Evolutionary conservation across 2,329 filamentous ascomycete species (phyloP), one percentile per base, ranked within the genome.

Genomic region (Teratosphaeria epicoccoides): DNA sequence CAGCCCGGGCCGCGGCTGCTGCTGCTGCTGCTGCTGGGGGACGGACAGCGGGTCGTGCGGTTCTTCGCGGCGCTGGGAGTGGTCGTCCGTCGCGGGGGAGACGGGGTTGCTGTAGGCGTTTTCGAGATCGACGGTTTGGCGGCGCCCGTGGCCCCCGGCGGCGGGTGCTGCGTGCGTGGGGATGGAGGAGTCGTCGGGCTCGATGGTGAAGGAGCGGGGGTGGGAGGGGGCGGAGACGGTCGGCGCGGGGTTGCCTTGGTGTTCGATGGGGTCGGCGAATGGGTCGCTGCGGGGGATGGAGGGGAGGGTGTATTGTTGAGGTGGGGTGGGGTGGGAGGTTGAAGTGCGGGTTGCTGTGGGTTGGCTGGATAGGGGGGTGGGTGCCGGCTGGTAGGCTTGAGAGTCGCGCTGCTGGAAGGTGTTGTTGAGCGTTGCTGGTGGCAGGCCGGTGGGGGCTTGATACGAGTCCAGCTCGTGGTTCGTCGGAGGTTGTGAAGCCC

Each of bases 201-300:
- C 57, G 28, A 59, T 57, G 47, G 46, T 56, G 59, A 59, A 59
- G 46, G 57, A 52, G 49, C 57, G 53, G 6, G 51, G 47, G 14
- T 46, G 26, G 14, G 47, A 45, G 17, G 9, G 26, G 4, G 51
- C 54, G 46, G 54, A 46, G 29, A 53, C 52, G 14, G 55, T 24
- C 11, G 56, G 49, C 4, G 65, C 62, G 17, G 66, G 62, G 40
- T 62, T 58, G 52, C 62, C 62, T 24, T 59, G 57, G 22, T 67
- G 63, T 17, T 68, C 66, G 49, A 68, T 61, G 44, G 71, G 70
- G 56, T 74, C 71, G 3, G 66, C 68, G 51, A 73, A 74, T 0
- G 72, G 72, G 28, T 74, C 62, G 45, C 66, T 66, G 23, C 64
- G 59, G 23, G 60, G 54, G 26, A 24, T 46, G 7, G 14, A 17